phyloP scores from a whole-genome alignment of 495 filamentous ascomycete species.

The Parathielavia appendiculata region DNA sequence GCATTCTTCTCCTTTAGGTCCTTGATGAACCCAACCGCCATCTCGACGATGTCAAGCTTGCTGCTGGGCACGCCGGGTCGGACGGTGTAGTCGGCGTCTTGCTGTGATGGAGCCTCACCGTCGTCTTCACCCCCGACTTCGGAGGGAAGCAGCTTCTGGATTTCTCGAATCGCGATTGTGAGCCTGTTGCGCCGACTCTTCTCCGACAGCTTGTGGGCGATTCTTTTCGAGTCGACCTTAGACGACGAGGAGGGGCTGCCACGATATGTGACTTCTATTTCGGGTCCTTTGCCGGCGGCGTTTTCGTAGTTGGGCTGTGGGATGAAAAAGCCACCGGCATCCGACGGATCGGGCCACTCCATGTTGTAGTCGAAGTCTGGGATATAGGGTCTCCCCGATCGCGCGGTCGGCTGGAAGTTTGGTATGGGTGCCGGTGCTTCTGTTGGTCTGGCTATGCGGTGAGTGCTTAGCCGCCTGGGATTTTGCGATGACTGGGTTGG shows the following conservation, averaged over 20 bases:
- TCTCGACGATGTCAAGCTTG: conserved; percentile 33
- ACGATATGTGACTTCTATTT: conserved; percentile 7
- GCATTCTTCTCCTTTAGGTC: conserved; percentile 26
- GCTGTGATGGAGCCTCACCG: not conserved
- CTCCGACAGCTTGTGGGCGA: conserved; percentile 35
- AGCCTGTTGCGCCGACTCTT: conserved; percentile 30
- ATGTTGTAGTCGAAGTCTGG: conserved; percentile 5
- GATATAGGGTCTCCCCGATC: not conserved
- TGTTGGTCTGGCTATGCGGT: conserved; percentile 14
- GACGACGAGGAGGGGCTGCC: conserved; percentile 16
- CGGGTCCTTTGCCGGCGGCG: not conserved
- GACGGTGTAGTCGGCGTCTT: conserved; percentile 10
- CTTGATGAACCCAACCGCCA: conserved; percentile 30
- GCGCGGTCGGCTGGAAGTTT: not conserved
- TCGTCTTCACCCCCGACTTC: conserved; percentile 1
- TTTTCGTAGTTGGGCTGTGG: conserved; percentile 6
- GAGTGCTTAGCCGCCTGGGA: conserved; percentile 14
- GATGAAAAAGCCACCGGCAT: not conserved
- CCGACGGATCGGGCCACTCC: conserved; percentile 12
- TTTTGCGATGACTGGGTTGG: conserved; percentile 11
- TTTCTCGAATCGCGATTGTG: conserved; percentile 31
- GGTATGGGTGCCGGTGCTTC: not conserved
- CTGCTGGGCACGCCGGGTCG: conserved; percentile 22
- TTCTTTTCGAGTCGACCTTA: conserved; percentile 24
- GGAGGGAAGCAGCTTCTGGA: conserved; percentile 30